Evolutionary conservation across 495 filamentous ascomycete genomes (phyloP).

Genomic region (Jackrogersella multiformis): DNA sequence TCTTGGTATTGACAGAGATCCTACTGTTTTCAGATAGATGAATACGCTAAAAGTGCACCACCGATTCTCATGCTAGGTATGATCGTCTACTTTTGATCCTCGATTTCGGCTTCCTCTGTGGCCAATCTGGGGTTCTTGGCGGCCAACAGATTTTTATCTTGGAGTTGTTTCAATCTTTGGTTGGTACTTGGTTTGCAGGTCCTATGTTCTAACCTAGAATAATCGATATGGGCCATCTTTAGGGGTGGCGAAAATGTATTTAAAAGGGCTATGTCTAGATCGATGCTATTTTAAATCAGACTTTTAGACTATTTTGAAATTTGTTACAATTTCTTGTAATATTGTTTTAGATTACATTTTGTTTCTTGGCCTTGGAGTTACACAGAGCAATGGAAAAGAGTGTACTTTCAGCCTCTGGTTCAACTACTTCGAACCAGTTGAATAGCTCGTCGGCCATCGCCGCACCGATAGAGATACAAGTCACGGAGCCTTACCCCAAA

Average conservation of each 20-base stretch:
- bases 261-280: background rate
- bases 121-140: slow-evolving; percentile 18
- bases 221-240: background rate
- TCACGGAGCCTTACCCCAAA: background rate
- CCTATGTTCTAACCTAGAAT: slow-evolving; percentile 3
- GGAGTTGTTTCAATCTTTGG: slow-evolving; percentile 10
- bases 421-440: background rate
- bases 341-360: slow-evolving; percentile 1
- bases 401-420: background rate
- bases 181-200: background rate
- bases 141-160: slow-evolving; percentile 20
- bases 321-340: background rate
- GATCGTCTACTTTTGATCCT: slow-evolving; percentile 11
- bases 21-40: slow-evolving; percentile 27
- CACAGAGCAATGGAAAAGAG: slow-evolving; percentile 7
- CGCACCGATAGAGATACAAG: background rate
- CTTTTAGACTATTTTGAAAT: background rate
- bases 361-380: background rate
- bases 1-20: slow-evolving; percentile 20
- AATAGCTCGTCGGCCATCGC: background rate
- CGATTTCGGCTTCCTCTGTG: background rate
- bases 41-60: slow-evolving; percentile 5
- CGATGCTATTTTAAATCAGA: background rate
- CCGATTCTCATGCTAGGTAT: slow-evolving; percentile 18
- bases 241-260: background rate